phyloP scores from a whole-genome alignment of 1,284 basidiomycete genomes.

The Apiotrichum gracile region DNA sequence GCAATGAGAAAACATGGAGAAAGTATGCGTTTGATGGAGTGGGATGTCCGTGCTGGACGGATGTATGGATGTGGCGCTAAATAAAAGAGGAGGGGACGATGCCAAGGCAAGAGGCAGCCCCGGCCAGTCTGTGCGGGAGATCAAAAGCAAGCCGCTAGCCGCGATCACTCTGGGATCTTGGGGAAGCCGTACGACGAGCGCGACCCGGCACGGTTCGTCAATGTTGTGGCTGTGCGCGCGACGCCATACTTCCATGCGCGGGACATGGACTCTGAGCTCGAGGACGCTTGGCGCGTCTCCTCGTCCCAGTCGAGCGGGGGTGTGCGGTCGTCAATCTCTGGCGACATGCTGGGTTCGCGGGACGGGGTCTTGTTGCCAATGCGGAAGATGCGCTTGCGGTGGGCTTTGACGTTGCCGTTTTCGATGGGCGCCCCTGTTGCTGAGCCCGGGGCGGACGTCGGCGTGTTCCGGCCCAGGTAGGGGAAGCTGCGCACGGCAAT shows the following conservation, averaged over 20 bases:
- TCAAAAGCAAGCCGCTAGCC: too few species aligned
- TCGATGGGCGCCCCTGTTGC: constrained; percentile 4
- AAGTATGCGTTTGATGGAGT: too few species aligned
- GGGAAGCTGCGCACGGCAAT: constrained; percentile 83
- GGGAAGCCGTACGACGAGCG: constrained; percentile 35
- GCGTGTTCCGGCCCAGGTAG: constrained; percentile 43
- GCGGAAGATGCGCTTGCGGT: constrained; percentile 66
- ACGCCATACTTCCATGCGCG: not conserved
- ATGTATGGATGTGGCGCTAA: too few species aligned
- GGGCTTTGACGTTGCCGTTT: constrained; percentile 57
- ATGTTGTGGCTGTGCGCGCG: not conserved
- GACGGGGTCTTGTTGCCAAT: constrained; percentile 49
- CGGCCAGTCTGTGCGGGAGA: too few species aligned
- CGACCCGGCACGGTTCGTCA: not conserved
- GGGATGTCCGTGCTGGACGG: too few species aligned
- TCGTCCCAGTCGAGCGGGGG: constrained; percentile 17
- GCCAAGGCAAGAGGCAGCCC: too few species aligned
- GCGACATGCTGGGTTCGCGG: not conserved
- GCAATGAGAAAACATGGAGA: too few species aligned
- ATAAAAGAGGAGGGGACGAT: too few species aligned
- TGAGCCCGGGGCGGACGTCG: constrained; percentile 26
- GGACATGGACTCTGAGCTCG: constrained; percentile 8
- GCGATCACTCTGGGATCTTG: constrained; percentile 14
- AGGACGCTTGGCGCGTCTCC: constrained; percentile 9
- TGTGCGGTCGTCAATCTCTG: constrained; percentile 13